phyloP scores from a whole-genome alignment of 441 rosid genomes.

The Populus hybrid region DNA sequence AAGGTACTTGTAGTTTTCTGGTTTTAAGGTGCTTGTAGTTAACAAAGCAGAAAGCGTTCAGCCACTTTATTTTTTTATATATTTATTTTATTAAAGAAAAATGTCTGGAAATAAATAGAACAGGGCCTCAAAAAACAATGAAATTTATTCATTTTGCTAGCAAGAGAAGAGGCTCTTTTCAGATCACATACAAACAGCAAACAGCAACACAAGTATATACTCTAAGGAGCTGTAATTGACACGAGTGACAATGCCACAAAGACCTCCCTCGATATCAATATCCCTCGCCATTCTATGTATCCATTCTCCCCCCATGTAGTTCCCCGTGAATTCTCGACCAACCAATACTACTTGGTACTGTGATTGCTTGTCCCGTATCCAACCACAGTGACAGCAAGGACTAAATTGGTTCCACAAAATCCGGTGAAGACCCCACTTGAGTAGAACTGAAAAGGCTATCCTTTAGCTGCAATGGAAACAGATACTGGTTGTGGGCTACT shows the following conservation, averaged over 20 bases:
- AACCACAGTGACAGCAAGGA: conserved; percentile 67
- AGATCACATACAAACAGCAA: too few relatives aligned
- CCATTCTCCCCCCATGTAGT: conserved; percentile 78
- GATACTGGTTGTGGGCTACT: conserved; percentile 72
- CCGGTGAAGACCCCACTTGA: conserved; percentile 71
- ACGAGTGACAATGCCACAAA: conserved; percentile 38
- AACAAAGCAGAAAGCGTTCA: too few relatives aligned
- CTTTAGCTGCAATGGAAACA: conserved; percentile 69
- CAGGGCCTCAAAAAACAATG: too few relatives aligned
- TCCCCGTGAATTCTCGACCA: conserved; percentile 85
- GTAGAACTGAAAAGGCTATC: conserved; percentile 66
- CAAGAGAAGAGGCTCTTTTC: too few relatives aligned
- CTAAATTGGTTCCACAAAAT: conserved; percentile 54
- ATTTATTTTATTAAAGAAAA: too few relatives aligned
- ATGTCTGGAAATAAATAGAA: too few relatives aligned
- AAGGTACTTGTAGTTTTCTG: too few relatives aligned
- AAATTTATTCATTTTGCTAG: too few relatives aligned
- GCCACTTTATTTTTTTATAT: too few relatives aligned
- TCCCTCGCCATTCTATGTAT: conserved; percentile 47
- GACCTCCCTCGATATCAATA: conserved; percentile 25
- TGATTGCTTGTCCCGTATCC: conserved; percentile 60
- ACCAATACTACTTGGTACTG: conserved; percentile 71
- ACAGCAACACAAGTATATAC: too few relatives aligned
- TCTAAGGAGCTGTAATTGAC: background rate
- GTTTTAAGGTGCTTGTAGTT: too few relatives aligned